Conservation (phyloP, 345 rosid species). For the Aquilaria yunnanensis region DNA sequence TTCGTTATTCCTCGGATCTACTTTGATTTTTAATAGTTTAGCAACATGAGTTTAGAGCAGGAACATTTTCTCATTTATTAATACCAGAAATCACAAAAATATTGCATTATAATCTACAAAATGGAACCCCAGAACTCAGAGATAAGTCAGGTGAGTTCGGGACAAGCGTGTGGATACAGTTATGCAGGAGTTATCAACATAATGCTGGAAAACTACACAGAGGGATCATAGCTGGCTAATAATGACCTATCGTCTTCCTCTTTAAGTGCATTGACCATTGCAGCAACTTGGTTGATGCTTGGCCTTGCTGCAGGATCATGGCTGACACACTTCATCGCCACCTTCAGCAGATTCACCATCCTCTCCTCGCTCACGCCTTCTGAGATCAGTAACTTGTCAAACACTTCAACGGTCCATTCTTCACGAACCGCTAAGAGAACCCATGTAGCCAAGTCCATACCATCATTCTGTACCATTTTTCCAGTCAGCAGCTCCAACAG, state of each 20-base stretch:
- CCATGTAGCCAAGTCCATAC: slow-evolving; percentile 46
- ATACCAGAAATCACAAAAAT: no score
- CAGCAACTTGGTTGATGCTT: slow-evolving; percentile 29
- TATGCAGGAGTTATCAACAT: no score
- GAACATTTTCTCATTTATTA: no score
- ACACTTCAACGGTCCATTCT: slow-evolving; percentile 63
- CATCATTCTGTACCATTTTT: slow-evolving; percentile 35
- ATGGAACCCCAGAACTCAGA: no score
- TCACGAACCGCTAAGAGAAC: slow-evolving; percentile 46
- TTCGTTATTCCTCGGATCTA: no score
- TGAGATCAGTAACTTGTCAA: slow-evolving; percentile 37
- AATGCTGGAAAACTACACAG: no score
- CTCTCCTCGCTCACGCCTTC: slow-evolving; percentile 52
- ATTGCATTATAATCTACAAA: no score
- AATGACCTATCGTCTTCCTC: slow-evolving; percentile 50
- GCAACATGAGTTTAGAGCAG: no score
- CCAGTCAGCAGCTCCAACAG: slow-evolving; percentile 54
- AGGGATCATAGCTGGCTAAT: no score
- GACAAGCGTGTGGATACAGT: no score
- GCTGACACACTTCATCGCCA: slow-evolving; percentile 53
- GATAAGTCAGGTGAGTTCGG: no score
- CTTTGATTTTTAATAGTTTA: no score
- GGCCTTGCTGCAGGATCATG: slow-evolving; percentile 32
- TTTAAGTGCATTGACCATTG: slow-evolving; percentile 36
- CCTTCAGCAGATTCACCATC: slow-evolving; percentile 50